Conservation (phyloP, 371 early-diverging fungal species). For the Haplosporangium sp. region DNA sequence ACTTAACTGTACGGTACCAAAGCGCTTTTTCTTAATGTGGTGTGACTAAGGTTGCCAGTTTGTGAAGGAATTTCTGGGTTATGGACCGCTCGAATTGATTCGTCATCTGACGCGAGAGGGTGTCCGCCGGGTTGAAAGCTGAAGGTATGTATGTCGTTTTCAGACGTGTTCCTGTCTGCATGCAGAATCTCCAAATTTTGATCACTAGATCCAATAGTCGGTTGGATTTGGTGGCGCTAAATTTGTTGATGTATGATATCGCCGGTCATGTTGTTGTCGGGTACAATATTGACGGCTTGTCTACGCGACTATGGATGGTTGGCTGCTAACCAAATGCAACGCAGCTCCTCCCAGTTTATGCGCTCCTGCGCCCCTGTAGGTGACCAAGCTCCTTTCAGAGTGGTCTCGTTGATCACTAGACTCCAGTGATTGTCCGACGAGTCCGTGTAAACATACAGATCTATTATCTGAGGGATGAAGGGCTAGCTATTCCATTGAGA, state of each 20-base stretch:
- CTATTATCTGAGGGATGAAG: constrained; percentile 19
- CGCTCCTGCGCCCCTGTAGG: background rate
- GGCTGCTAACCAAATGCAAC: background rate
- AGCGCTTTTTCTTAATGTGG: background rate
- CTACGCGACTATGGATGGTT: background rate
- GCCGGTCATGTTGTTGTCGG: constrained; percentile 36
- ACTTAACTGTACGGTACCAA: background rate
- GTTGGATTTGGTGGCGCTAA: too few relatives aligned
- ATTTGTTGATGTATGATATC: constrained; percentile 9
- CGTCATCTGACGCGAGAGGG: background rate
- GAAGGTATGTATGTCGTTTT: background rate
- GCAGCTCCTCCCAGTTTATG: background rate
- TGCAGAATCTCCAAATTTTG: constrained; percentile 30
- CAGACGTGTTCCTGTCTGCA: background rate
- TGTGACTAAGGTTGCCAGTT: background rate
- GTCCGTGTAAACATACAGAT: constrained; percentile 45
- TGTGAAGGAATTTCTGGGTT: too few relatives aligned
- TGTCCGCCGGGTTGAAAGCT: background rate
- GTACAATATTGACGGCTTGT: constrained; percentile 28
- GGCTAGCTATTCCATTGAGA: constrained; percentile 5
- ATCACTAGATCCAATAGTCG: too few relatives aligned
- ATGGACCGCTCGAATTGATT: too few relatives aligned
- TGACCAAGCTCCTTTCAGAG: background rate
- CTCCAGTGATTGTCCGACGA: constrained; percentile 44
- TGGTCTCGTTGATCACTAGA: constrained; percentile 15